Evolutionary conservation across 345 rosid species (phyloP), one percentile per base, ranked within the genome.

Genomic region (Raphanus sativus): DNA sequence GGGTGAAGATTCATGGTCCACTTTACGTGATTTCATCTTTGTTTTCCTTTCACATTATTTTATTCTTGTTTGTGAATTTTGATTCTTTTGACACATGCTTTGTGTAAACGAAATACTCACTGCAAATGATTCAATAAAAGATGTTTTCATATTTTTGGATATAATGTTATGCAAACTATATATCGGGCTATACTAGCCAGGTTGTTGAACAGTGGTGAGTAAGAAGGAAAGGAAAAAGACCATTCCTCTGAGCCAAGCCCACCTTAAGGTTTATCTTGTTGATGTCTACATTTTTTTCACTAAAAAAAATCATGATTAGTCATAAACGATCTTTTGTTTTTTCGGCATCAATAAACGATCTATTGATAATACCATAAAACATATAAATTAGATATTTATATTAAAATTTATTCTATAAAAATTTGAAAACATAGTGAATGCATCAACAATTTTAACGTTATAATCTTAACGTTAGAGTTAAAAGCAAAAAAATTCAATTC

Each of bases 1-100:
- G 55, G 38, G 71, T 42, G 62, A 71, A 40, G 60, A 77, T 56
- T 70, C 67, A 70, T 77, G 81, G 81, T 36, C 48, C 71, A 56
- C 16, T 54, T 70, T 17, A 1, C 21, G 7, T 50, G 25, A 17
- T 29, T 36, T 63, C 74, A 48, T 62, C 25, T 69, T 56, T 6
- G 58, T 29, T 65, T 40, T 26, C 56, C 12, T 76, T 36, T 16
- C 9, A 50, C 58, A 11, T 77, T 55, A 10, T 69, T 33, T 76
- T 8, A 10, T 62, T 68, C 38, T 77, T 50, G 13, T 17, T 71
- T 45, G 40, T 77, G 62, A 65, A 58, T 66, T 62, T 67, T 59
- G 60, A 77, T 77, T 38, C 12, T 45, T 45, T 78, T 45, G 62
- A 78, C 59, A 78, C 60, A 59, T 12, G 55, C 55, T 8, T 45